These are phyloP conservation scores for Venturia aucupariae DNA, from an alignment of 2,329 filamentous ascomycete species.

Conservation along the genomic window DNA sequence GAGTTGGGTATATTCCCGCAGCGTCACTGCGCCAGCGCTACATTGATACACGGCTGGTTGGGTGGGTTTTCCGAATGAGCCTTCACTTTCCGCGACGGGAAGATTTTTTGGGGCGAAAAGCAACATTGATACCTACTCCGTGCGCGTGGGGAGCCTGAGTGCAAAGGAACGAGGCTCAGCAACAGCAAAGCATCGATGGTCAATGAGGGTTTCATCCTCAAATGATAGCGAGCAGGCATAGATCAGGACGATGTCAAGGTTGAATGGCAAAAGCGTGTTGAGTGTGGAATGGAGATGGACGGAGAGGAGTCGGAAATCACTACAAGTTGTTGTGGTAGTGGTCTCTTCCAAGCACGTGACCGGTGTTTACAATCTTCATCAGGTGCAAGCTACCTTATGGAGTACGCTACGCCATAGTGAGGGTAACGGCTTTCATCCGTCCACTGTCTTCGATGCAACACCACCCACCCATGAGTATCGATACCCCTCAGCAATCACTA, in stretches of 20 bases:
- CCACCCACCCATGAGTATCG: not conserved
- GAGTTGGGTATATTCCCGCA: not conserved
- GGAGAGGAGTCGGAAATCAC: too few species aligned
- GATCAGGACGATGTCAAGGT: not conserved
- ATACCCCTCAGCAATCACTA: conserved; percentile 6
- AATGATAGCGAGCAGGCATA: not conserved
- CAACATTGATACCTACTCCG: not conserved
- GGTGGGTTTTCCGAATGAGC: not conserved
- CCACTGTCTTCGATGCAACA: not conserved
- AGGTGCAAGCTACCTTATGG: too few species aligned
- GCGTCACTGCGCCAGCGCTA: not conserved
- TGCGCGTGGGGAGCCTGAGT: not conserved
- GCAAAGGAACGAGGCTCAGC: not conserved
- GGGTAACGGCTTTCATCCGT: not conserved
- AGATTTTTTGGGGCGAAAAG: not conserved
- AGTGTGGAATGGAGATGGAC: too few species aligned
- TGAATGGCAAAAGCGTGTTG: too few species aligned
- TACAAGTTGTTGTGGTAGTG: too few species aligned
- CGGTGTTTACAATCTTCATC: not conserved
- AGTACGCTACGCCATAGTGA: too few species aligned
- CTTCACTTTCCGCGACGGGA: not conserved
- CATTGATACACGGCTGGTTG: not conserved
- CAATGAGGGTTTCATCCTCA: not conserved
- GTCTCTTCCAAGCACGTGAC: not conserved
- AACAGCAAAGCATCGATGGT: not conserved